phyloP scores from a whole-genome alignment of 495 filamentous ascomycete species.

The Aspergillus heteromorphus region DNA sequence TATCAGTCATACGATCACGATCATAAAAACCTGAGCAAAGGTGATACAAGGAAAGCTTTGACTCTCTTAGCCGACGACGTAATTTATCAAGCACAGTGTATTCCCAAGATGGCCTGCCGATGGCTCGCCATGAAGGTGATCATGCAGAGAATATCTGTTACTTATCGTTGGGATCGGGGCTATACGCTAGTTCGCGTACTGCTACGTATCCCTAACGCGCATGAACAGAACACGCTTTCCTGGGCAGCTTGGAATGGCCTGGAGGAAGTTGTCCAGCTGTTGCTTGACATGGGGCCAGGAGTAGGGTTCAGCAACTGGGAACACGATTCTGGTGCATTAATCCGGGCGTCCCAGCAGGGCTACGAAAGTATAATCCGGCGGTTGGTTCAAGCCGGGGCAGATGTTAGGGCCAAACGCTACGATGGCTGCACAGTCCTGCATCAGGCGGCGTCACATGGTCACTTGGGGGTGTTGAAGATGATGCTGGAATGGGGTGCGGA shows the following conservation, averaged over 20 bases:
- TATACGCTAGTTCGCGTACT: neutral
- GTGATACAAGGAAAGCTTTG: no score
- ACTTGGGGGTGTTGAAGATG: neutral
- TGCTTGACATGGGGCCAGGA: neutral
- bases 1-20: no score
- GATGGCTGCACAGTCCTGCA: neutral
- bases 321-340: neutral
- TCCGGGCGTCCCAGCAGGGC: neutral
- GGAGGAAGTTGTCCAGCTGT: neutral
- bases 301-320: neutral
- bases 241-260: neutral
- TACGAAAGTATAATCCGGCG: neutral
- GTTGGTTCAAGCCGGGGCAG: neutral
- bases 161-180: neutral
- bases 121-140: no score
- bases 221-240: neutral
- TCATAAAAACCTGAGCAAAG: no score
- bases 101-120: no score
- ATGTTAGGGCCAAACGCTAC: neutral
- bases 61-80: no score
- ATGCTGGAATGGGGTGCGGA: neutral
- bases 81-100: no score
- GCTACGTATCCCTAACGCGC: no score
- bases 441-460: neutral
- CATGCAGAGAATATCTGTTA: no score